Evolutionary conservation across 2,329 filamentous ascomycete species (phyloP), one percentile per base, ranked within the genome.

Genomic region (Hypoxylon sp.): DNA sequence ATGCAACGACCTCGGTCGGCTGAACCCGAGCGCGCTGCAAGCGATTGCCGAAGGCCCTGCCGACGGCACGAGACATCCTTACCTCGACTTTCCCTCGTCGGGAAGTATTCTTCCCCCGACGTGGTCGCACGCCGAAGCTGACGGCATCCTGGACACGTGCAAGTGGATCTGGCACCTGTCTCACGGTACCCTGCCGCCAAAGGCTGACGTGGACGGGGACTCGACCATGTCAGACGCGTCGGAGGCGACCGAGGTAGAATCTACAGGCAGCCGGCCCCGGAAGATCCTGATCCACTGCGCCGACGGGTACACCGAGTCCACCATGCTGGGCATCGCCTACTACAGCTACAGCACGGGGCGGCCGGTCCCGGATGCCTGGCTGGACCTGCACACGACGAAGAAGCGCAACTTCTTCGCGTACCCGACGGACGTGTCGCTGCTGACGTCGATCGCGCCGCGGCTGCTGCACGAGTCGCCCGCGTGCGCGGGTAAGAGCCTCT

Each of bases 321-420:
- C 93, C 1, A 85, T 99, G 77, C 84, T 99, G 17, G 93, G 87
- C 1, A 87, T 99, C 39, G 92, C 94, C 8, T 99, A 99, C 78
- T 93, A 90, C 75, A 97, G 96, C 84, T 99, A 93, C 77, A 92
- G 91, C 56, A 92, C 95, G 65, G 93, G 92, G 6, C 82, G 88
- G 10, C 86, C 94, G 0, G 86, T 94, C 0, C 91, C 94, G 26
- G 88, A 93, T 58, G 94, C 95, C 7, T 98, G 94, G 94, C 82
- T 98, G 8, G 85, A 88, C 62, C 82, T 99, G 50, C 95, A 99
- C 75, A 89, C 89, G 10, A 84, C 88, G 11, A 92, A 91, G 76
- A 84, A 87, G 58, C 91, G 95, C 62, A 98, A 99, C 74, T 97
- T 98, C 80, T 99, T 99, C 74, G 93, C 95, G 0, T 98, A 98